phyloP scores from a whole-genome alignment of 148 eudicot species.

The Chenopodium berlandieri region DNA sequence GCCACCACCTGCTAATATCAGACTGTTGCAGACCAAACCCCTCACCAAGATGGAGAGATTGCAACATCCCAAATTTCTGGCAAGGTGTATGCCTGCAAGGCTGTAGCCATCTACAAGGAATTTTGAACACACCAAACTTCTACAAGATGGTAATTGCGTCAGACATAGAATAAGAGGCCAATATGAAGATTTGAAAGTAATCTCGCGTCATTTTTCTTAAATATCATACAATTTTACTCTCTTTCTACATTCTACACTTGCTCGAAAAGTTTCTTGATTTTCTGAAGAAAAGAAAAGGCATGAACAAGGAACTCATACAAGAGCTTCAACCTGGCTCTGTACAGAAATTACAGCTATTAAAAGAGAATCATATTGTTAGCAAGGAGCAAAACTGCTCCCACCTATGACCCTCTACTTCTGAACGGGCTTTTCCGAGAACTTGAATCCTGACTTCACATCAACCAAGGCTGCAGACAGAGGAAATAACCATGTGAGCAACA shows the following conservation, averaged over 20 bases:
- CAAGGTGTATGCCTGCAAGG: not conserved
- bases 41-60: not conserved
- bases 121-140: not conserved
- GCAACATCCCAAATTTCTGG: not conserved
- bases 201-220: conserved; percentile 10
- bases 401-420: conserved; percentile 32
- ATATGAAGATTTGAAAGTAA: conserved; percentile 12
- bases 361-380: conserved; percentile 21
- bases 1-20: not conserved
- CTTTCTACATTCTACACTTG: conserved; percentile 21
- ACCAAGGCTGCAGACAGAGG: conserved; percentile 15
- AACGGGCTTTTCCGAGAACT: conserved; percentile 22
- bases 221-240: conserved; percentile 13
- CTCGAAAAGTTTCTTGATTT: conserved; percentile 26
- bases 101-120: no score
- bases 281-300: conserved; percentile 19
- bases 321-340: conserved; percentile 43
- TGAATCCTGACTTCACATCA: conserved; percentile 17
- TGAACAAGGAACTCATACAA: conserved; percentile 31
- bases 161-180: not conserved
- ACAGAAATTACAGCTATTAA: conserved; percentile 35
- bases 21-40: not conserved
- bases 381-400: conserved; percentile 22
- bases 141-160: no score
- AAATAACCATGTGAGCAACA: conserved; percentile 1